Evolutionary conservation across 192 early-diverging fungal genomes (phyloP), one percentile per base, ranked within the genome.

Genomic region (Linnemannia zychae): DNA sequence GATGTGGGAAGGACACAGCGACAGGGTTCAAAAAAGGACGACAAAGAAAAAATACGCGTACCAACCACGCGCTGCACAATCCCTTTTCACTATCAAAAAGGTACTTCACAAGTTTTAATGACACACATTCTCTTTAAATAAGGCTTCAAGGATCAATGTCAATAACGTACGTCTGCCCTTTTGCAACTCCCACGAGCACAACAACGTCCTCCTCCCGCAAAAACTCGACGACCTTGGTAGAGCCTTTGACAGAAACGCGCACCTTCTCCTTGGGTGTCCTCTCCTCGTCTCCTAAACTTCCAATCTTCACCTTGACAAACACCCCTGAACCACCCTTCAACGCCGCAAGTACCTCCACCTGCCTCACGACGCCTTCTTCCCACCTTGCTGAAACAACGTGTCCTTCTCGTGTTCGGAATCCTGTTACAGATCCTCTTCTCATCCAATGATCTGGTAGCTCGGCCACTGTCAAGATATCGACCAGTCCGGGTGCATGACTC

Each of bases 91-190:
- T n/a, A n/a, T n/a, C n/a, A n/a, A n/a, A n/a, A n/a, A n/a, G n/a
- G n/a, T n/a, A n/a, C n/a, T n/a, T n/a, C n/a, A n/a, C n/a, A n/a
- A n/a, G n/a, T n/a, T n/a, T n/a, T n/a, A n/a, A n/a, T n/a, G n/a
- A n/a, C n/a, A n/a, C 52, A 4, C 46, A 47, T 47, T 12, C 12
- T 24, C 7, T 16, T 20, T 16, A 16, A 24, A 18, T 52, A n/a
- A n/a, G n/a, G n/a, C n/a, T n/a, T n/a, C 67, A 78, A 13, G 50
- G 17, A 13, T 84, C 82, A 18, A 78, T 78, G 63, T 79, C 68
- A n/a, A 85, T 79, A 22, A 72, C 53, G 67, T 79, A 85, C 11
- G 77, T 71, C 73, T 72, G 69, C 18, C 82, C 77, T 38, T 85
- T 85, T 15, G 70, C 28, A 67, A 85, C 50, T 6, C 67, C 71